phyloP scores from a whole-genome alignment of 139 green algal species.

The Chloropicon primus region DNA sequence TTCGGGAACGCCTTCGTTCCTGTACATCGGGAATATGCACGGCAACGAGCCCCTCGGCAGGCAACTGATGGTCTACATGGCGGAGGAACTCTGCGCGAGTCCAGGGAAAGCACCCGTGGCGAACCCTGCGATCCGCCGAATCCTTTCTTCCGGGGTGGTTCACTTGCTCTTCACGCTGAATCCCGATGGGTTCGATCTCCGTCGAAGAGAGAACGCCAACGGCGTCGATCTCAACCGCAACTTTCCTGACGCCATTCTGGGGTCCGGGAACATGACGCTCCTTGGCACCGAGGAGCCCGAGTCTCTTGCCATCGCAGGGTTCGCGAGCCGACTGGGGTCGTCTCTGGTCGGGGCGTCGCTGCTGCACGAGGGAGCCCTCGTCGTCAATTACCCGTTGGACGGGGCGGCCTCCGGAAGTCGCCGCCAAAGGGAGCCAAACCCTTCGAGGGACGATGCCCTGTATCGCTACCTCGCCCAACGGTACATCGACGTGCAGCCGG shows the following conservation, averaged over 20 bases:
- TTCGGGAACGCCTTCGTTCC: conserved; percentile 43
- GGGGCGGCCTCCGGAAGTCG: conserved; percentile 19
- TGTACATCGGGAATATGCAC: conserved; percentile 71
- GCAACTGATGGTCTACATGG: conserved; percentile 50
- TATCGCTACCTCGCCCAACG: background rate
- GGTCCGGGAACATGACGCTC: background rate
- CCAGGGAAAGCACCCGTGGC: conserved; percentile 22
- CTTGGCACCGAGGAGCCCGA: background rate
- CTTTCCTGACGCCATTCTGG: conserved; percentile 64
- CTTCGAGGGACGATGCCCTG: background rate
- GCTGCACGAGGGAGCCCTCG: conserved; percentile 44
- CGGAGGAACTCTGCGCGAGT: conserved; percentile 61
- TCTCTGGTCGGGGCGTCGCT: background rate
- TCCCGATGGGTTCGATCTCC: conserved; percentile 68
- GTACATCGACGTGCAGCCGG: background rate
- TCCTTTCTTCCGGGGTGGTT: conserved; percentile 48
- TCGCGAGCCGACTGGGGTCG: background rate
- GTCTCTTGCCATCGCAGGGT: background rate
- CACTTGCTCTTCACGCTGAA: conserved; percentile 68
- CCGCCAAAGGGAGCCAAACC: background rate
- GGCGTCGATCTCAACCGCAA: conserved; percentile 75
- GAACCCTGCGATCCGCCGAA: background rate
- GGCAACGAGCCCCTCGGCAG: conserved; percentile 68
- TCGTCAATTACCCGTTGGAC: conserved; percentile 77
- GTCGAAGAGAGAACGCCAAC: conserved; percentile 18